Conservation (phyloP, 164 flowering plant species). For the Pachysandra terminalis region DNA sequence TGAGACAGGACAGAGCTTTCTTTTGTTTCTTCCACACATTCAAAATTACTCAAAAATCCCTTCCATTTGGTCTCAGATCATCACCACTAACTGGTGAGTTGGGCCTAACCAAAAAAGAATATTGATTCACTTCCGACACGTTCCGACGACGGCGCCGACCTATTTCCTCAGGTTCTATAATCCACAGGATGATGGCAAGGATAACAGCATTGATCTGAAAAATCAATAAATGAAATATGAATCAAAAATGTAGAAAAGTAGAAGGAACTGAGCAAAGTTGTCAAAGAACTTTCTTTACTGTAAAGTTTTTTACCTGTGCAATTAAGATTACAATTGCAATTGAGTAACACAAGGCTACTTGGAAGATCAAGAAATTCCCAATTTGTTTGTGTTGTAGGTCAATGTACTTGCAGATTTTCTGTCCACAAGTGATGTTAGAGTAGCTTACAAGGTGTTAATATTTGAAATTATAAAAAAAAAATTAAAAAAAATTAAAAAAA, state of each 20-base stretch:
- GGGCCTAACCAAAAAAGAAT: slow-evolving; percentile 40
- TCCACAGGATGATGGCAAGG: slow-evolving; percentile 36
- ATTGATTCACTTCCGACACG: slow-evolving; percentile 10
- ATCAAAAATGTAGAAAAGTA: not conserved
- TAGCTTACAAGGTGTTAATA: no score
- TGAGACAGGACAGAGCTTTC: no score
- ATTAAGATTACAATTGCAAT: slow-evolving; percentile 22
- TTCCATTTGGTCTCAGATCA: not conserved
- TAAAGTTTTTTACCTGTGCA: slow-evolving; percentile 39
- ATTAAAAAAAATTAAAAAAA: no score
- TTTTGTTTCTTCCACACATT: not conserved
- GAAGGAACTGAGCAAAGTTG: not conserved
- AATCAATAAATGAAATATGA: no score
- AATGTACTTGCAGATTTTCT: slow-evolving; percentile 26
- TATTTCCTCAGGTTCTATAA: slow-evolving; percentile 24
- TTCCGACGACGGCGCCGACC: not conserved
- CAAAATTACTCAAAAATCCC: not conserved
- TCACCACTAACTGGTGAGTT: not conserved
- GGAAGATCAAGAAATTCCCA: slow-evolving; percentile 25
- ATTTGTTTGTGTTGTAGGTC: slow-evolving; percentile 20
- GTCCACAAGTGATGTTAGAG: not conserved
- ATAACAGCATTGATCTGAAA: slow-evolving; percentile 32
- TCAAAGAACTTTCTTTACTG: no score
- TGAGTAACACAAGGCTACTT: slow-evolving; percentile 32
- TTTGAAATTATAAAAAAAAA: no score